A percentile compares a stretch with the other conserved stretches of the same genome.
These are phyloP conservation scores for Tagetes patula DNA, from an alignment of 129 eudicot genomes.

Conservation along the genomic window DNA sequence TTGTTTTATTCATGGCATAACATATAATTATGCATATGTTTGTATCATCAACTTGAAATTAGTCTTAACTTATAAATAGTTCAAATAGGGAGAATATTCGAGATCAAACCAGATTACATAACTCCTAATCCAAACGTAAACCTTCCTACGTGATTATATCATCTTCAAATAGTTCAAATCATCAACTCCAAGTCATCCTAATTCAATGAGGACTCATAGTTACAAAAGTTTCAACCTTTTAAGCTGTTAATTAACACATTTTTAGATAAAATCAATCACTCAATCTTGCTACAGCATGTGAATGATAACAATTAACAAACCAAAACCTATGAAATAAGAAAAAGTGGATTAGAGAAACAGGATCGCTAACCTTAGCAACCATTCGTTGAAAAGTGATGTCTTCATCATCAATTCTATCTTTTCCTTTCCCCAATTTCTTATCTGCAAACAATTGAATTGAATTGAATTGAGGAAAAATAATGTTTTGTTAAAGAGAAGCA, in stretches of 20 bases:
- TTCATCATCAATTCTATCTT: conserved; percentile 85
- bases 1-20: neutral
- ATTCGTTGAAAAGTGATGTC: conserved; percentile 88
- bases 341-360: conserved; percentile 26
- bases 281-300: neutral
- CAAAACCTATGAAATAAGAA: neutral
- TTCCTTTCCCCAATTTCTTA: conserved; percentile 86
- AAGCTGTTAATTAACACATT: neutral
- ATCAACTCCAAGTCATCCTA: neutral
- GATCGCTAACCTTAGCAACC: conserved; percentile 98
- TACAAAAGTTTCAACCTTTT: neutral
- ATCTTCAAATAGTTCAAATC: too few species aligned
- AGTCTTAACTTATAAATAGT: too few species aligned
- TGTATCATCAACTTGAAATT: neutral
- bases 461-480: neutral
- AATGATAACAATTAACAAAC: too few species aligned
- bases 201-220: neutral
- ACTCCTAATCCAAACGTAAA: too few species aligned
- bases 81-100: too few species aligned
- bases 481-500: neutral
- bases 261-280: neutral
- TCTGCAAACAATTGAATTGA: conserved; percentile 39
- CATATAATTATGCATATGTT: neutral
- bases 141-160: too few species aligned
- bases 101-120: too few species aligned